Evolutionary conservation across 2,329 filamentous ascomycete species (phyloP).

Genomic region (Arthrocladium fulminans): DNA sequence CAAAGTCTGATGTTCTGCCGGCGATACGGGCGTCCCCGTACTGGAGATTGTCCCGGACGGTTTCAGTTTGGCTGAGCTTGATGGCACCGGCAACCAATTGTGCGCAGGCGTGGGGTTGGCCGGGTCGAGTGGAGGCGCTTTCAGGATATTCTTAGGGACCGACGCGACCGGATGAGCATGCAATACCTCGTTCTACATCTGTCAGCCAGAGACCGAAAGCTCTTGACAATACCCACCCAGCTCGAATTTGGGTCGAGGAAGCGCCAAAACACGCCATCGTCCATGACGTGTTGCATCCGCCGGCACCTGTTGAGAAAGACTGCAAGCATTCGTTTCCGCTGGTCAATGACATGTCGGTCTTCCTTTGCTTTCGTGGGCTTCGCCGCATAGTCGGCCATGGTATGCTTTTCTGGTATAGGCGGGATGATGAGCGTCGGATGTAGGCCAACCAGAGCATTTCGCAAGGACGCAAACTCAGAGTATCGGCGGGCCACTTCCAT

Average conservation of each 20-base stretch:
- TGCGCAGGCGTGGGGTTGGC: constrained; percentile 88
- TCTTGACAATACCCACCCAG: constrained; percentile 59
- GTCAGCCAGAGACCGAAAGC: constrained; percentile 15
- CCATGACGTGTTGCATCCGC: constrained; percentile 80
- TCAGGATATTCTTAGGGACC: constrained; percentile 87
- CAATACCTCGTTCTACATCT: constrained; percentile 73
- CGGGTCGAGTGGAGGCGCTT: constrained; percentile 87
- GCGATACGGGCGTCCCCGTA: constrained; percentile 48
- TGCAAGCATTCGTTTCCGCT: constrained; percentile 91
- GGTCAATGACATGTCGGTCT: constrained; percentile 90
- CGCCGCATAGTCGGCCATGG: constrained; percentile 95
- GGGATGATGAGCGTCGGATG: constrained; percentile 94
- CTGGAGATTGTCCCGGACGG: constrained; percentile 32
- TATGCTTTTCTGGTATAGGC: constrained; percentile 96
- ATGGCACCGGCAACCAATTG: constrained; percentile 75
- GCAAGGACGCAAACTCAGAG: constrained; percentile 88
- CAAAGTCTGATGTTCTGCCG: constrained; percentile 40
- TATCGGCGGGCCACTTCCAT: constrained; percentile 91
- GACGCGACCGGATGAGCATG: constrained; percentile 83
- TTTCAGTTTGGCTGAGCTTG: constrained; percentile 77
- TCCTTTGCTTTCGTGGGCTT: constrained; percentile 98
- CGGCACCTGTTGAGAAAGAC: constrained; percentile 93
- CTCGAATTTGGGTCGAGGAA: constrained; percentile 97
- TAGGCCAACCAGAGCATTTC: constrained; percentile 77
- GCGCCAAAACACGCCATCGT: constrained; percentile 94